Evolutionary conservation across 2,329 filamentous ascomycete genomes (phyloP).

Genomic region (Microcera coccophila): DNA sequence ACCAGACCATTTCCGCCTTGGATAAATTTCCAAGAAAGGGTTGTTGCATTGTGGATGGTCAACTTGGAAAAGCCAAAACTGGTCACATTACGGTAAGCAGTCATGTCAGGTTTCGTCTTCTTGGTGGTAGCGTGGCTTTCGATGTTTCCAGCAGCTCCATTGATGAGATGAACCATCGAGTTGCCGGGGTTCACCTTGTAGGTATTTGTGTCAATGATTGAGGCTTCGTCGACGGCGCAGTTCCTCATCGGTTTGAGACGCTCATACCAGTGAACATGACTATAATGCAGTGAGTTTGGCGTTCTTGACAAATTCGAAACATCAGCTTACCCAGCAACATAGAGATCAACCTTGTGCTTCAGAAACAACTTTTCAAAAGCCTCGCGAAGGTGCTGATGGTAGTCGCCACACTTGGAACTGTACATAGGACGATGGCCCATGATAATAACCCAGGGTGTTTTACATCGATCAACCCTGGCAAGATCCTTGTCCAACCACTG

Average conservation of each 20-base stretch:
- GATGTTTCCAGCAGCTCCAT: slow-evolving; percentile 52
- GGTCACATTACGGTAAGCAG: slow-evolving; percentile 40
- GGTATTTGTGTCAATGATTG: slow-evolving; percentile 45
- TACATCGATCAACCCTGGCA: slow-evolving; percentile 39
- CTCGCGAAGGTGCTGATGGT: slow-evolving; percentile 40
- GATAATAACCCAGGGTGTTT: slow-evolving; percentile 47
- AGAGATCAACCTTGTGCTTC: slow-evolving; percentile 43
- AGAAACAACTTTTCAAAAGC: slow-evolving; percentile 45
- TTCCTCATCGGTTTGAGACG: slow-evolving; percentile 17
- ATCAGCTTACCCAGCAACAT: slow-evolving; percentile 27
- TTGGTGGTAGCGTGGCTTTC: slow-evolving; percentile 46
- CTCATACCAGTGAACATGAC: slow-evolving; percentile 23
- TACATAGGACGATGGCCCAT: slow-evolving; percentile 50
- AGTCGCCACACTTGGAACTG: slow-evolving; percentile 39
- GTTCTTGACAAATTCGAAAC: too few species aligned
- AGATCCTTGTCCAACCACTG: slow-evolving; percentile 46
- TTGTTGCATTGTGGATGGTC: slow-evolving; percentile 33
- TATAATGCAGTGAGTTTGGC: too few species aligned
- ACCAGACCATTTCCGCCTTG: slow-evolving; percentile 37
- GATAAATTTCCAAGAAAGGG: slow-evolving; percentile 44
- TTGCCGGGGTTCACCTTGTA: slow-evolving; percentile 45
- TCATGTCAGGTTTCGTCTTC: slow-evolving; percentile 34
- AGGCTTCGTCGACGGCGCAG: slow-evolving; percentile 38
- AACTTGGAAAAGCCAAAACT: slow-evolving; percentile 46
- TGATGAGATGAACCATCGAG: slow-evolving; percentile 48